These are phyloP conservation scores for Coccinonectria pachysandricola DNA, from an alignment of 2,329 filamentous ascomycete genomes.

Conservation along the genomic window DNA sequence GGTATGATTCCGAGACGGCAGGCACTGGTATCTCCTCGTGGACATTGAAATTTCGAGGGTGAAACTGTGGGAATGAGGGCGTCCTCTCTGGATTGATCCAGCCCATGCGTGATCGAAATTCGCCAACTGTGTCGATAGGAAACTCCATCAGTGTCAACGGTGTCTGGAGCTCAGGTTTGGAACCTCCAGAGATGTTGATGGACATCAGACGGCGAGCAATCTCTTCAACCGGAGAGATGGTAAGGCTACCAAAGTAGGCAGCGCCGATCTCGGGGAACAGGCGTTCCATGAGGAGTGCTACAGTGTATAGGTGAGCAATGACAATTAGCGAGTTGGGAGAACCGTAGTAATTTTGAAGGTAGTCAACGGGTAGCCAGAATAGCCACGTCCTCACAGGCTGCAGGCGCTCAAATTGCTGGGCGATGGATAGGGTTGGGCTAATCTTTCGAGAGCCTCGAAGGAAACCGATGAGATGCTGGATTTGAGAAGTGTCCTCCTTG, in stretches of 20 bases:
- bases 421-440: conserved; percentile 57
- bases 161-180: conserved; percentile 48
- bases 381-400: conserved; percentile 86
- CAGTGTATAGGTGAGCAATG: conserved; percentile 84
- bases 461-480: conserved; percentile 62
- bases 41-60: conserved; percentile 44
- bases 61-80: conserved; percentile 51
- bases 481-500: conserved; percentile 57
- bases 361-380: conserved; percentile 86
- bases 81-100: conserved; percentile 52
- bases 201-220: conserved; percentile 68
- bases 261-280: conserved; percentile 87
- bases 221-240: conserved; percentile 72
- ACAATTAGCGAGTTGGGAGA: conserved; percentile 73
- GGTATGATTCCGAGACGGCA: conserved; percentile 32
- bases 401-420: conserved; percentile 82
- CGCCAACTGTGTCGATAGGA: conserved; percentile 56
- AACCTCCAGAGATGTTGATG: conserved; percentile 50
- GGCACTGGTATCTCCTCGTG: conserved; percentile 34
- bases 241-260: conserved; percentile 75
- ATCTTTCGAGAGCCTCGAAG: conserved; percentile 63
- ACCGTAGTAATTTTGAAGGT: conserved; percentile 65
- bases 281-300: conserved; percentile 77
- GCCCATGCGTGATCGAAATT: conserved; percentile 60
- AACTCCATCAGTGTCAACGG: conserved; percentile 61